These are phyloP conservation scores for Fremontodendron californicum DNA, from an alignment of 345 rosid genomes.

Conservation along the genomic window DNA sequence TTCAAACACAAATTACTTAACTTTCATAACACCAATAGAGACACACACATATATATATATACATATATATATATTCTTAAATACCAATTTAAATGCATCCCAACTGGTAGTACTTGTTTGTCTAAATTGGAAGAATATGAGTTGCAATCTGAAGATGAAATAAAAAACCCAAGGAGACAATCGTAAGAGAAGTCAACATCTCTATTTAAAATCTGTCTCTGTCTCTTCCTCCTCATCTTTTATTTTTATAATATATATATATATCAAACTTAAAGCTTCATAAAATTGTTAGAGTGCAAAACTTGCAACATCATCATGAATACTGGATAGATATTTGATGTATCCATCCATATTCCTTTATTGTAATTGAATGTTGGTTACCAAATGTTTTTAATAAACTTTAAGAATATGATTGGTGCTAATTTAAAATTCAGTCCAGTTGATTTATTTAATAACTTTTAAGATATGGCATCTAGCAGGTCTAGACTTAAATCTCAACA, in stretches of 20 bases:
- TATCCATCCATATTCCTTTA: conserved; percentile 1
- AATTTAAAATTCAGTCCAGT: no score
- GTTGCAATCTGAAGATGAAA: neutral
- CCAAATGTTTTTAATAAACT: neutral
- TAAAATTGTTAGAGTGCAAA: neutral
- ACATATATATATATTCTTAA: no score
- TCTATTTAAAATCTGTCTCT: neutral
- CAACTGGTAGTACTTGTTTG: neutral
- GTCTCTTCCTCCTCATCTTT: neutral
- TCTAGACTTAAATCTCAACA: no score
- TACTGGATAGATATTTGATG: neutral
- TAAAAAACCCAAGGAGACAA: neutral
- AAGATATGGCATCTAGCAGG: no score
- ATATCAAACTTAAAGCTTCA: neutral
- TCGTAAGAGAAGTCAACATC: neutral
- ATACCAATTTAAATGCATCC: neutral
- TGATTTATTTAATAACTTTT: no score
- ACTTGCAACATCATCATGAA: neutral
- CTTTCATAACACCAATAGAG: neutral
- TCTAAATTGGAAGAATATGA: neutral
- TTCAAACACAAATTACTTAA: neutral
- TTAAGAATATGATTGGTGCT: neutral
- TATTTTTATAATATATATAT: neutral
- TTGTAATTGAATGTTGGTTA: neutral
- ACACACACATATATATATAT: no score